A percentile compares a stretch with the other conserved stretches of the same genome.
These are phyloP conservation scores for Halophytophthora polymorphica DNA, from an alignment of 352 stramenopile genomes.

Conservation along the genomic window DNA sequence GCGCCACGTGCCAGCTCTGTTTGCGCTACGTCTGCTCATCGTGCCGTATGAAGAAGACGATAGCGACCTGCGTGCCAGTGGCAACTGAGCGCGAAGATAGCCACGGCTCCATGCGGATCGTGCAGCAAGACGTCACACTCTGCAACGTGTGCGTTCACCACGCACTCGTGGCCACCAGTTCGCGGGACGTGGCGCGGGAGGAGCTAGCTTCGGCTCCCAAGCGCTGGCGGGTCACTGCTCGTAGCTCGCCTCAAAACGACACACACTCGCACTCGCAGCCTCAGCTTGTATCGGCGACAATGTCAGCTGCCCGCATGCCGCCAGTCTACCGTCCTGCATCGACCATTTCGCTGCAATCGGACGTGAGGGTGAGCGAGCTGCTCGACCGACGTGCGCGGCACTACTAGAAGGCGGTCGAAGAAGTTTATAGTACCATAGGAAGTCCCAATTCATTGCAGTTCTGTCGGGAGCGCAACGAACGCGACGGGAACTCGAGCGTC, in stretches of 20 bases:
- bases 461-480: no score
- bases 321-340: background rate
- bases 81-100: conserved; percentile 12
- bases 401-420: no score
- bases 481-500: no score
- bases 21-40: conserved; percentile 47
- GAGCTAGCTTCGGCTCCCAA: conserved; percentile 28
- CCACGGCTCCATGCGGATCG: conserved; percentile 15
- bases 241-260: conserved; percentile 9
- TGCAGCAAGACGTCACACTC: conserved; percentile 33
- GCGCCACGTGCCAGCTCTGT: conserved; percentile 41
- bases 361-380: background rate
- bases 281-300: background rate
- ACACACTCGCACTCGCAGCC: conserved; percentile 15
- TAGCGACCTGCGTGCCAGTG: conserved; percentile 27
- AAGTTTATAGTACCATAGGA: no score
- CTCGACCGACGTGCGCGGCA: no score
- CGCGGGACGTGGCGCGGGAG: conserved; percentile 33
- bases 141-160: conserved; percentile 42
- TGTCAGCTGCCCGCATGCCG: background rate
- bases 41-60: conserved; percentile 48
- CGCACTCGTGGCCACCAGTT: conserved; percentile 30
- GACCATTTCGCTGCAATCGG: background rate
- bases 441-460: no score
- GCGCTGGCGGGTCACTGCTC: conserved; percentile 16